Evolutionary conservation across 306 rosid species (phyloP), one percentile per base, ranked within the genome.

Genomic region (Hippophae rhamnoides): DNA sequence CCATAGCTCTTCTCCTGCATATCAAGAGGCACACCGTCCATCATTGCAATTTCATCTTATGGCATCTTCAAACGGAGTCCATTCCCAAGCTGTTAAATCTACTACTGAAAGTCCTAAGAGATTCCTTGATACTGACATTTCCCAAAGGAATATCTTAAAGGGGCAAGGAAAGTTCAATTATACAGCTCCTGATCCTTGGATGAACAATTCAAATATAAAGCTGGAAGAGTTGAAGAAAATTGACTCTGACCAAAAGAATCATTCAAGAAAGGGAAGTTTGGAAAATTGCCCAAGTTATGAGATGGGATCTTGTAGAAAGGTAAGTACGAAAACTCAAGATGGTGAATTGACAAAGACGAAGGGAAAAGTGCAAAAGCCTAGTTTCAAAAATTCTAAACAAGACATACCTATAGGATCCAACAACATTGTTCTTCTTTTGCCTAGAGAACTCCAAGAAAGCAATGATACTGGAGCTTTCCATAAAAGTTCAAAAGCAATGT

Each of bases 341-440:
- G 69, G 54, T 76, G 82, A 63, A 52, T 51, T 48, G 42, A 71
- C 44, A 59, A 76, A 61, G 72, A 77, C 64, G 73, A 70, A 11
- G 52, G 80, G 76, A 54, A 74, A 66, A 69, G 60, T 67, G 60
- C 61, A 43, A 47, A 62, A 72, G 69, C 75, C 72, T 31, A 65
- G 60, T 57, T 64, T 57, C 57, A 67, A 51, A 52, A 54, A 57
- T 42, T 38, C 45, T 69, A 77, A 66, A 56, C 75, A 54, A 60
- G 82, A 14, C 60, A 57, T 67, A 43, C 56, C 64, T 42, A 71
- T 65, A 63, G 79, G 71, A 72, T 71, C 62, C 66, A 69, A 80
- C 72, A 71, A 82, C 9, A 64, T 64, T 67, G 89, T 83, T 73
- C 79, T 84, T 47, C 76, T 78, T 69, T 47, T 80, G 72, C 87